Percentiles rank a stretch among this genome's conserved stretches.
These are phyloP conservation scores for Reticulascus tulasneorum DNA, from an alignment of 2,329 filamentous ascomycete genomes.

Conservation along the genomic window DNA sequence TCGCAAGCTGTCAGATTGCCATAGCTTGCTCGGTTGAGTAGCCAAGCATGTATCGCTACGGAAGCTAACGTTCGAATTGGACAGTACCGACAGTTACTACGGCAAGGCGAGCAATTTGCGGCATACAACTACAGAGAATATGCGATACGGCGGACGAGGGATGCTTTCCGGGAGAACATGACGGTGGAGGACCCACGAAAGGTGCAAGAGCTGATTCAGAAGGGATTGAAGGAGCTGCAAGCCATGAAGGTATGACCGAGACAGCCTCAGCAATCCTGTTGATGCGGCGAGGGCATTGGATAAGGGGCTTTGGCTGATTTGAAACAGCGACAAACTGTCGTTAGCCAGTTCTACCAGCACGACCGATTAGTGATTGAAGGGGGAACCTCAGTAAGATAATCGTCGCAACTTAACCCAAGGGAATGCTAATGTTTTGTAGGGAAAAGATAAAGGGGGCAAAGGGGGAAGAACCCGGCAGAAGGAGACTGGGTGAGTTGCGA, in stretches of 20 bases:
- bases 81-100: constrained; percentile 88
- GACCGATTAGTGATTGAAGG: constrained; percentile 91
- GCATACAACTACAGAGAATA: constrained; percentile 99
- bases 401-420: background rate
- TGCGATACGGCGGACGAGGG: constrained; percentile 81
- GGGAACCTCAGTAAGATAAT: constrained; percentile 68
- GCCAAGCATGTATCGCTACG: no score
- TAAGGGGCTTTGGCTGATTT: background rate
- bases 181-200: constrained; percentile 66
- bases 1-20: no score
- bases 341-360: constrained; percentile 92
- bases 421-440: constrained; percentile 37
- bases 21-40: no score
- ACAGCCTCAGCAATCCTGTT: no score
- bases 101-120: constrained; percentile 81
- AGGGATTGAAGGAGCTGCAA: constrained; percentile 81
- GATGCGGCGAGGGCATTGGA: background rate
- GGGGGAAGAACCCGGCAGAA: constrained; percentile 71
- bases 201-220: constrained; percentile 86
- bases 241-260: constrained; percentile 82
- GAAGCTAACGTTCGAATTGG: background rate
- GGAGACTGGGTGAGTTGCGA: constrained; percentile 70
- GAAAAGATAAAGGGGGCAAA: constrained; percentile 65
- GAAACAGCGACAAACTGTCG: constrained; percentile 81
- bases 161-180: constrained; percentile 83